These are phyloP conservation scores for Jatropha curcas DNA, from an alignment of 345 rosid species.

Conservation along the genomic window DNA sequence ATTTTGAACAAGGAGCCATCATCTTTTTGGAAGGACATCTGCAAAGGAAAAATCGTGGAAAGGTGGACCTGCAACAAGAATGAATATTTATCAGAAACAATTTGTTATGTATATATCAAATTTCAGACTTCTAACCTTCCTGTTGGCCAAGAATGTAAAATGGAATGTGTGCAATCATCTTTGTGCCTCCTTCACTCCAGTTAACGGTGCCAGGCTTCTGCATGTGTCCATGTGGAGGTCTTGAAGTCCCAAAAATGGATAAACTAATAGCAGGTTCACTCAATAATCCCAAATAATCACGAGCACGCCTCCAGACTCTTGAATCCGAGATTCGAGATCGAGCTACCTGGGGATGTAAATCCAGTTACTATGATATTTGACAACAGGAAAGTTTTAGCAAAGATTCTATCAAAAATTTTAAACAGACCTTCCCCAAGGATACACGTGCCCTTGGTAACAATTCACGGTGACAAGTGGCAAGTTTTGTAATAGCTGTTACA, in stretches of 20 bases:
- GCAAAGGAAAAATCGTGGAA: constrained; percentile 84
- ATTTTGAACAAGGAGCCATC: neutral
- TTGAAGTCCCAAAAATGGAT: constrained; percentile 78
- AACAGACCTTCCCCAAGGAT: constrained; percentile 86
- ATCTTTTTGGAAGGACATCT: constrained; percentile 55
- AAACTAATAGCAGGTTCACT: constrained; percentile 75
- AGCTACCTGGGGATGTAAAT: constrained; percentile 56
- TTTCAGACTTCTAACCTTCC: constrained; percentile 52
- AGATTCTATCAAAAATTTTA: neutral
- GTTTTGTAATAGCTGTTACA: constrained; percentile 87
- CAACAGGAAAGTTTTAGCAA: neutral
- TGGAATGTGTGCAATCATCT: constrained; percentile 74
- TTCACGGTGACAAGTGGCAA: constrained; percentile 82
- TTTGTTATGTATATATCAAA: too few species aligned
- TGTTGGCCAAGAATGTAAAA: constrained; percentile 82
- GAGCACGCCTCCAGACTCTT: constrained; percentile 79
- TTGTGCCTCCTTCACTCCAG: constrained; percentile 75
- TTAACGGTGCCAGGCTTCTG: constrained; percentile 70
- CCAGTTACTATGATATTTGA: neutral
- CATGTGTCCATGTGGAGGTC: constrained; percentile 42
- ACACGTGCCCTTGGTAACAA: constrained; percentile 91
- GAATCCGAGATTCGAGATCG: constrained; percentile 81
- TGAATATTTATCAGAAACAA: too few species aligned
- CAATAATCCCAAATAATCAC: constrained; percentile 83
- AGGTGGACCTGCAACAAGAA: constrained; percentile 69